Percentiles rank a stretch among this genome's conserved stretches.
Evolutionary conservation across 768 basidiomycete species (phyloP).

Genomic region (Mycena indigotica): DNA sequence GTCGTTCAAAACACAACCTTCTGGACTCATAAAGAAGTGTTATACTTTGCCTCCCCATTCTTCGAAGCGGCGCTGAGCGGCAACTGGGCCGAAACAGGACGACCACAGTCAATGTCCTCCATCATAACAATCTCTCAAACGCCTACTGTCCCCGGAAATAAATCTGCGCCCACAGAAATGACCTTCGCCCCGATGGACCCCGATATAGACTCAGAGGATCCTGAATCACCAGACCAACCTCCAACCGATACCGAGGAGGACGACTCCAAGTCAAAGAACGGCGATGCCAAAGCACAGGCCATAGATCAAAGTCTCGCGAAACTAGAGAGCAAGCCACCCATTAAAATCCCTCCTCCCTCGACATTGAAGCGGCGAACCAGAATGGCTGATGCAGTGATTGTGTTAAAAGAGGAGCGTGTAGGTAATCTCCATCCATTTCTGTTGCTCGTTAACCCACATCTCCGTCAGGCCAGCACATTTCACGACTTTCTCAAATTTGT

Average conservation of each 20-base stretch:
- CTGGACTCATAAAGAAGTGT: constrained; percentile 91
- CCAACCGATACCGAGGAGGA: constrained; percentile 34
- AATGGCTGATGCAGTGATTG: constrained; percentile 79
- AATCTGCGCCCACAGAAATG: constrained; percentile 51
- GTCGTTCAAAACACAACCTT: constrained; percentile 87
- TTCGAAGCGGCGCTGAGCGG: constrained; percentile 91
- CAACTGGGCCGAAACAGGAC: constrained; percentile 88
- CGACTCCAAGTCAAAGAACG: constrained; percentile 41
- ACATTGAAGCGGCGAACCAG: constrained; percentile 45
- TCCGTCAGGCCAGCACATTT: constrained; percentile 70
- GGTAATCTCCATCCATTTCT: constrained; percentile 2
- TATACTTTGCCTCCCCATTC: constrained; percentile 93
- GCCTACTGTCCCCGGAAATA: constrained; percentile 57
- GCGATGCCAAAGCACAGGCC: constrained; percentile 36
- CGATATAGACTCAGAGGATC: constrained; percentile 49
- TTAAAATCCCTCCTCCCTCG: too few species aligned
- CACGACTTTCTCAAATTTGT: constrained; percentile 93
- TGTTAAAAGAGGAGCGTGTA: constrained; percentile 87
- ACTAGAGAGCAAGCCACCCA: constrained; percentile 44
- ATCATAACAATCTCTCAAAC: constrained; percentile 84
- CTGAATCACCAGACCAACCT: constrained; percentile 36
- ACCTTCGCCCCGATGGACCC: constrained; percentile 61
- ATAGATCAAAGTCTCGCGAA: constrained; percentile 61
- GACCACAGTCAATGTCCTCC: constrained; percentile 78
- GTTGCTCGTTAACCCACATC: not conserved